A percentile compares a stretch with the other conserved stretches of the same genome.
phyloP scores from a whole-genome alignment of 2,329 filamentous ascomycete species.

The Talaromyces sp. region DNA sequence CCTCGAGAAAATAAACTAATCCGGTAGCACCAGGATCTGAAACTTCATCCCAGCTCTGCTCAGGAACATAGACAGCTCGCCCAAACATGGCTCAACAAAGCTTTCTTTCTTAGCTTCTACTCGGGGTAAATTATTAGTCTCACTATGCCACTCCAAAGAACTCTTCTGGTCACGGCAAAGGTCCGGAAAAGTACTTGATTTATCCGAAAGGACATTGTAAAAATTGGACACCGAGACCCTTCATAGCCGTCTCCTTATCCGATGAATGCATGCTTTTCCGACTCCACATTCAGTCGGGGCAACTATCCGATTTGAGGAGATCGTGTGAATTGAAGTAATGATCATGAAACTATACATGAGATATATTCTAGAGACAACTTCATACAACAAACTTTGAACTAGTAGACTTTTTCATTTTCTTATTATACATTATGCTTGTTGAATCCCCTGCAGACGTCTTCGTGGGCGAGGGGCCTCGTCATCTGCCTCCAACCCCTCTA shows the following conservation, averaged over 20 bases:
- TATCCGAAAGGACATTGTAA: neutral
- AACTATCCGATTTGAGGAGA: neutral
- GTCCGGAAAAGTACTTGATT: neutral
- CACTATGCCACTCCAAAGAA: neutral
- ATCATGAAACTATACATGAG: neutral
- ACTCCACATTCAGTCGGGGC: neutral
- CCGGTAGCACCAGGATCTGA: neutral
- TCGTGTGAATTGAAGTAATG: neutral
- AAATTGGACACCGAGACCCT: neutral
- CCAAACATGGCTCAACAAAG: no score
- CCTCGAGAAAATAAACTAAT: neutral
- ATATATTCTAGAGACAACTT: neutral
- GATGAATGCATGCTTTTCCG: neutral
- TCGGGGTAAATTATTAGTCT: no score
- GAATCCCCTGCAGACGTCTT: neutral
- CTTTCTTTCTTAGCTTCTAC: no score
- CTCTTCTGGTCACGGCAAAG: neutral
- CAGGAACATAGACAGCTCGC: neutral
- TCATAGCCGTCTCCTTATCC: neutral
- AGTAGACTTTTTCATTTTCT: neutral
- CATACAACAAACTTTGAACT: neutral
- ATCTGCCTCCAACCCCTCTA: neutral
- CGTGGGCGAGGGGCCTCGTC: neutral
- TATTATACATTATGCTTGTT: neutral
- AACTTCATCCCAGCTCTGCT: neutral